These are phyloP conservation scores for Nigrograna mackinnonii DNA, from an alignment of 2,329 filamentous ascomycete genomes.

Conservation along the genomic window DNA sequence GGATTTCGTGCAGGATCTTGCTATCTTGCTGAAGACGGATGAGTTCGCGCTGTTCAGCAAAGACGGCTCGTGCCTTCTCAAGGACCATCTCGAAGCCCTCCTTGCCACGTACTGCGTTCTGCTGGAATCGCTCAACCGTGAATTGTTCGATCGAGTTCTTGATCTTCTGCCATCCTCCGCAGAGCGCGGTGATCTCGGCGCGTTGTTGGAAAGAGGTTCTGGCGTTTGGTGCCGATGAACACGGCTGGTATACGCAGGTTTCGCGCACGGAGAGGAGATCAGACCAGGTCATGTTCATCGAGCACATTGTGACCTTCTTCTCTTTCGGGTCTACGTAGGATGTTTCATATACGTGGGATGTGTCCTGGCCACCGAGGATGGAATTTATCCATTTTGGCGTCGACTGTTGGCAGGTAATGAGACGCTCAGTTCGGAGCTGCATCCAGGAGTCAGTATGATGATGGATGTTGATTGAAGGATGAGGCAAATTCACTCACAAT, in stretches of 20 bases:
- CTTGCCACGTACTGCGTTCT: constrained; percentile 87
- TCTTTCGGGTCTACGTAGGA: constrained; percentile 85
- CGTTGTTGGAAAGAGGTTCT: constrained; percentile 85
- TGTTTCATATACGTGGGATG: constrained; percentile 90
- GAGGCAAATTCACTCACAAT: constrained; percentile 63
- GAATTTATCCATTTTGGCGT: constrained; percentile 80
- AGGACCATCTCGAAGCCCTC: constrained; percentile 96
- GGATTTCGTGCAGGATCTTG: constrained; percentile 33
- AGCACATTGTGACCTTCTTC: constrained; percentile 95
- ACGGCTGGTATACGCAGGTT: constrained; percentile 83
- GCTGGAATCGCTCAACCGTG: constrained; percentile 82
- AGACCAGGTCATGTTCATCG: constrained; percentile 89
- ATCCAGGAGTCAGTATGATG: constrained; percentile 4
- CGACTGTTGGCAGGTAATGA: constrained; percentile 65
- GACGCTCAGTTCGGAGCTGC: constrained; percentile 71
- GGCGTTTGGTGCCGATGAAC: constrained; percentile 49
- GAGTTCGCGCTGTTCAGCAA: constrained; percentile 82
- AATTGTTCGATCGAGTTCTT: constrained; percentile 95
- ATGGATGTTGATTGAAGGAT: constrained; percentile 8
- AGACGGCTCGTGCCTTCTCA: constrained; percentile 88
- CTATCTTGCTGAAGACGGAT: constrained; percentile 47
- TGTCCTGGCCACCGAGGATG: constrained; percentile 77
- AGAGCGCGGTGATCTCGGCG: constrained; percentile 90
- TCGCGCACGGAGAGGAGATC: constrained; percentile 92
- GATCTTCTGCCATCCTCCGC: constrained; percentile 95